A percentile compares a stretch with the other conserved stretches of the same genome.
phyloP scores from a whole-genome alignment of 768 basidiomycete genomes.

The Trichaptum fuscoviolaceum region DNA sequence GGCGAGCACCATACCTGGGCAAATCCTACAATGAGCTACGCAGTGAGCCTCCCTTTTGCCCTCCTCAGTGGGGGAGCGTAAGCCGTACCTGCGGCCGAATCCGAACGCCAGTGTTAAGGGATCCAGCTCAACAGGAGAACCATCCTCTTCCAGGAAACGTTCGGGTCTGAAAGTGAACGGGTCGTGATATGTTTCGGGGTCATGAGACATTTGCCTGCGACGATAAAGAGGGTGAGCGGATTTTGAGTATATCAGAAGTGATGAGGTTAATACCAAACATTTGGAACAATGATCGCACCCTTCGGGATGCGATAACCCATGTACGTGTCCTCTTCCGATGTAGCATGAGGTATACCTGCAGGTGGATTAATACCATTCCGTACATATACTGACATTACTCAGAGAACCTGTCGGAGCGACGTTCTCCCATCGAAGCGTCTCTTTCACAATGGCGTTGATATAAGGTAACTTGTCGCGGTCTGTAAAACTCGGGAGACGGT shows the following conservation, averaged over 20 bases:
- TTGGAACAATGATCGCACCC: conserved; percentile 27
- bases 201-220: conserved; percentile 14
- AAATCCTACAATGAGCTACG: background rate
- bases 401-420: background rate
- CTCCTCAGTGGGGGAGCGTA: background rate
- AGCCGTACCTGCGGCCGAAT: conserved; percentile 10
- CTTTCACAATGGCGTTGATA: background rate
- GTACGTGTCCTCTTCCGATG: conserved; percentile 31
- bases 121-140: background rate
- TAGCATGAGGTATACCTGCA: conserved; percentile 37
- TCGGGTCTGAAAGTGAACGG: conserved; percentile 18
- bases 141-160: conserved; percentile 16
- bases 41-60: background rate
- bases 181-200: conserved; percentile 14
- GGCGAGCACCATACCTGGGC: background rate
- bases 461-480: background rate
- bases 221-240: background rate
- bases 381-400: background rate
- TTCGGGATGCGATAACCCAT: conserved; percentile 32
- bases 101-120: conserved; percentile 4
- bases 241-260: background rate
- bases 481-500: background rate
- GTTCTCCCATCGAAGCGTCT: background rate
- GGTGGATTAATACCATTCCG: background rate
- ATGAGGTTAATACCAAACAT: conserved; percentile 26